Base-by-base conservation (phyloP, 495 filamentous ascomycete genomes). In the Bathelium albidoporum region DNA sequence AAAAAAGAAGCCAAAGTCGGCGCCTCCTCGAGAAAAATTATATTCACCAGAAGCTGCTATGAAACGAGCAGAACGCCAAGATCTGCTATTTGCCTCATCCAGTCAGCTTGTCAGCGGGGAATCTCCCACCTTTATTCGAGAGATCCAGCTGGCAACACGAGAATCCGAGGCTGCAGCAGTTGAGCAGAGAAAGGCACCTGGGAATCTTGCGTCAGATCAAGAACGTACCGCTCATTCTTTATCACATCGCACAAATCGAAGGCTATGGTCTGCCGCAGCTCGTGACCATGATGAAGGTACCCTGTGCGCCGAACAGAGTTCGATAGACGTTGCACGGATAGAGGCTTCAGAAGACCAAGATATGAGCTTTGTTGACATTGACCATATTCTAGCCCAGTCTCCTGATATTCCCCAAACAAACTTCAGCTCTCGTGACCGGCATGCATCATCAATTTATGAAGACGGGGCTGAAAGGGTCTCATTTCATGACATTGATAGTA, bases 61-160 rank as follows among this genome's bases (percentile, higher is more conserved):
- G 49, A 83, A 83, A 64, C 80, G 85, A 65, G 75, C 88, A n/a
- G 77, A 85, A 3, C 76, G 82, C 7, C 93, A 95, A 71, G 85
- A 92, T 65, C 86, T 96, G 65, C 74, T 96, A 1, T 97, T 97
- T 73, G 93, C 92, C 18, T 96, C 91, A 1, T 95, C 88, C 20
- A 96, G 92, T 73, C 93, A 97, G 72, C 76, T 97, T 20, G 88
- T 88, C 58, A 79, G 80, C 60, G 87, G 90, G 41, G 85, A 91
- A 59, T 89, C 89, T 0, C 87, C 89, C 2, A 78, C 80, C 1
- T 79, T 84, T 4, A 75, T 91, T 2, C 79, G 82, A 59, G 83
- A 92, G 59, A 76, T 88, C 36, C 89, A 92, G 62, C 73, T 81
- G 67, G 88, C 89, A 20, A 85, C 93, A 63, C 78, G 77, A 62